These are phyloP conservation scores for Penicillium sp. DNA, from an alignment of 2,329 filamentous ascomycete genomes.

Conservation along the genomic window DNA sequence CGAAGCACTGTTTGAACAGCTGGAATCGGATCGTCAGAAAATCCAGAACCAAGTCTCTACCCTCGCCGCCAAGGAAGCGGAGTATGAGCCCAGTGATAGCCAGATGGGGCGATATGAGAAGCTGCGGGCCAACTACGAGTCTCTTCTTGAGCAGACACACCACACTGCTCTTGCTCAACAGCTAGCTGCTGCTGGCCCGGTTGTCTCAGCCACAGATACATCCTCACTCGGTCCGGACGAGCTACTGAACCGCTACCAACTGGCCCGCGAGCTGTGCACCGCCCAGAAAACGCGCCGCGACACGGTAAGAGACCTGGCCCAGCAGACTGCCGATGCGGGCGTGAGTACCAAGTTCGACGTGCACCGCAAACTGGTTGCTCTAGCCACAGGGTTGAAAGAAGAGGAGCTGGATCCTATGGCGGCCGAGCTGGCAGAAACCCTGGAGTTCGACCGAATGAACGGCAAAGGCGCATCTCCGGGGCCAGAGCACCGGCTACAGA, in stretches of 20 bases:
- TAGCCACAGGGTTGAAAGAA: slow-evolving; percentile 48
- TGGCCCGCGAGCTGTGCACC: slow-evolving; percentile 31
- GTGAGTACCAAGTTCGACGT: slow-evolving; percentile 48
- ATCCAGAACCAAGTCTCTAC: slow-evolving; percentile 41
- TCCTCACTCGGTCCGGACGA: slow-evolving; percentile 29
- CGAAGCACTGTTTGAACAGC: slow-evolving; percentile 40
- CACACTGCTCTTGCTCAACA: slow-evolving; percentile 35
- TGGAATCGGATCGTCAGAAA: slow-evolving; percentile 45
- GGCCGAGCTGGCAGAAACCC: slow-evolving; percentile 45
- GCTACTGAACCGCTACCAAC: slow-evolving; percentile 30
- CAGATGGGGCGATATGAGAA: slow-evolving; percentile 42
- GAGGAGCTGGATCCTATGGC: slow-evolving; percentile 50
- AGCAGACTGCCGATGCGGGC: slow-evolving; percentile 46
- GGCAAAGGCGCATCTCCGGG: slow-evolving; percentile 35
- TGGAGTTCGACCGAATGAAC: slow-evolving; percentile 45
- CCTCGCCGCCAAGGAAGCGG: slow-evolving; percentile 37
- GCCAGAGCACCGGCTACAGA: slow-evolving; percentile 23
- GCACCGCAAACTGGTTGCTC: slow-evolving; percentile 47
- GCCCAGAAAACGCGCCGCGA: slow-evolving; percentile 36
- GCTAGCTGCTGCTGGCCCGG: slow-evolving; percentile 20
- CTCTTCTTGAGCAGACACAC: slow-evolving; percentile 46
- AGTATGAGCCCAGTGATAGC: slow-evolving; percentile 35
- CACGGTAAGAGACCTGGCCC: slow-evolving; percentile 42
- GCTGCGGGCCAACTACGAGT: slow-evolving; percentile 38
- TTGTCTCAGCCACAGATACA: slow-evolving; percentile 11